phyloP scores from a whole-genome alignment of 768 basidiomycete species.

The Daedalea quercina region DNA sequence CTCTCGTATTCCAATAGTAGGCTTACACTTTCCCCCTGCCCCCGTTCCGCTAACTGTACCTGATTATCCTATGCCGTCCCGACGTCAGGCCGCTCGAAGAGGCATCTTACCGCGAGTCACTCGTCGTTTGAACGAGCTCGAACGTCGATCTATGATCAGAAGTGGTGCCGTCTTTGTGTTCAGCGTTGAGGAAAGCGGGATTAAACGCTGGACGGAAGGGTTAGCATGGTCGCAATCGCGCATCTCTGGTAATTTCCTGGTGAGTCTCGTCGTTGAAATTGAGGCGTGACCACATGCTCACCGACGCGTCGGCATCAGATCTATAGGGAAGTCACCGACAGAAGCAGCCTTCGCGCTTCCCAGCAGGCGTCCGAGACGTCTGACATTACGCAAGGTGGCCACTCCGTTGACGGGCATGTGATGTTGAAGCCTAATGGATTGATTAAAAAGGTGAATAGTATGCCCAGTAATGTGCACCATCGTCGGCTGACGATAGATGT shows the following conservation, averaged over 20 bases:
- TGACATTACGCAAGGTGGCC: neutral
- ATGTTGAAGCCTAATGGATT: slow-evolving; percentile 45
- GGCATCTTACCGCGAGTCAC: slow-evolving; percentile 79
- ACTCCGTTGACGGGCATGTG: slow-evolving; percentile 9
- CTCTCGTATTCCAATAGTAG: neutral
- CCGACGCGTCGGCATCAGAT: slow-evolving; percentile 36
- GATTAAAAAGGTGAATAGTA: slow-evolving; percentile 62
- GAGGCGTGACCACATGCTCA: neutral
- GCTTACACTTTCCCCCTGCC: neutral
- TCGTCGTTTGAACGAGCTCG: slow-evolving; percentile 78
- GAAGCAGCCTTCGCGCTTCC: slow-evolving; percentile 30
- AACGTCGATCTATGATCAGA: slow-evolving; percentile 47
- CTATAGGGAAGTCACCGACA: slow-evolving; percentile 74
- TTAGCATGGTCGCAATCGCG: slow-evolving; percentile 79
- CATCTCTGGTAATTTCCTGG: slow-evolving; percentile 81
- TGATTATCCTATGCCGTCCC: neutral
- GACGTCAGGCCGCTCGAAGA: slow-evolving; percentile 58
- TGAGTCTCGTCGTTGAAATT: slow-evolving; percentile 27
- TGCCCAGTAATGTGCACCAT: neutral
- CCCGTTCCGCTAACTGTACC: neutral
- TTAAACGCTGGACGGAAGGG: slow-evolving; percentile 82
- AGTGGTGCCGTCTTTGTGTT: slow-evolving; percentile 78
- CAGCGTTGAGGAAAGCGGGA: slow-evolving; percentile 82
- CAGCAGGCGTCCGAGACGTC: neutral
- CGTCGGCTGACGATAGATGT: neutral